Evolutionary conservation across 148 eudicot genomes (phyloP).

Genomic region (Diospyros lotus): DNA sequence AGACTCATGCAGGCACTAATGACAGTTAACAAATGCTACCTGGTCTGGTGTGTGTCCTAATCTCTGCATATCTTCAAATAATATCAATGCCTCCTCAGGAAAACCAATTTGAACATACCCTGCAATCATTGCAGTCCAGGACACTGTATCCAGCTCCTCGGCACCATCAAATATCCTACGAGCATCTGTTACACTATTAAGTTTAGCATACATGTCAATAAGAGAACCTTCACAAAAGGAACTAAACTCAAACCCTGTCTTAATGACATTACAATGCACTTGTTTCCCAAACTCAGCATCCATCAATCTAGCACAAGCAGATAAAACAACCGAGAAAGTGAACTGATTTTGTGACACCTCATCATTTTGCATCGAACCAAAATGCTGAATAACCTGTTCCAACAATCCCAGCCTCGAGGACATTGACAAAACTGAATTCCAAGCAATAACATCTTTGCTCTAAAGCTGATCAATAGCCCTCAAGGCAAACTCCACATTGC

Average conservation of each 20-base stretch:
- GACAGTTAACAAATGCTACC: constrained; percentile 60
- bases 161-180: constrained; percentile 52
- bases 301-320: constrained; percentile 63
- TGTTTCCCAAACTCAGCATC: constrained; percentile 44
- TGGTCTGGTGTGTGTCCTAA: constrained; percentile 51
- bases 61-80: constrained; percentile 53
- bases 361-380: constrained; percentile 38
- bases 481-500: constrained; percentile 37
- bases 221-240: constrained; percentile 73
- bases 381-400: constrained; percentile 35
- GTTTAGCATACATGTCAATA: constrained; percentile 77
- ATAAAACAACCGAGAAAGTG: constrained; percentile 60
- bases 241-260: constrained; percentile 48
- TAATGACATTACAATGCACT: constrained; percentile 54
- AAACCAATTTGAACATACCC: constrained; percentile 60
- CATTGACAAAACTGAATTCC: constrained; percentile 76
- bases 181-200: constrained; percentile 46
- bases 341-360: constrained; percentile 59
- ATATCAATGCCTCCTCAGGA: constrained; percentile 49
- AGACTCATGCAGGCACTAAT: constrained; percentile 57
- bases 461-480: constrained; percentile 53
- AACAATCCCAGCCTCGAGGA: constrained; percentile 49
- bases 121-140: constrained; percentile 80
- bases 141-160: constrained; percentile 44
- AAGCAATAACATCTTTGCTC: constrained; percentile 47